These are phyloP conservation scores for Talaromyces wortmannii DNA, from an alignment of 495 filamentous ascomycete genomes.

Conservation along the genomic window DNA sequence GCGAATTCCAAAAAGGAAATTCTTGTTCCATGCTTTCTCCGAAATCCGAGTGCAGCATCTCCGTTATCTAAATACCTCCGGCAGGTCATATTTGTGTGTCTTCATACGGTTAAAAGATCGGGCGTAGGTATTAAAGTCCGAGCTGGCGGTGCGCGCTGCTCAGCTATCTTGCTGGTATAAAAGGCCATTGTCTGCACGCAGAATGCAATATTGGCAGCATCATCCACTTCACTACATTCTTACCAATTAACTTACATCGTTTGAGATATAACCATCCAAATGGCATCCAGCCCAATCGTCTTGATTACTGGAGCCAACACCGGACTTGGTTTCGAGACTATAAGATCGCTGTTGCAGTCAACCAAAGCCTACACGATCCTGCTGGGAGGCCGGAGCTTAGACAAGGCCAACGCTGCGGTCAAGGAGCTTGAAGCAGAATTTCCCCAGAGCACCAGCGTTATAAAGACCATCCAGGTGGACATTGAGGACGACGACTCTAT, in stretches of 20 bases:
- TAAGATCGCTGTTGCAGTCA: constrained; percentile 35
- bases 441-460: constrained; percentile 22
- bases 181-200: neutral
- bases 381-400: constrained; percentile 33
- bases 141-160: no score
- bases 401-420: constrained; percentile 39
- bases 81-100: no score
- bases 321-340: constrained; percentile 42
- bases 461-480: constrained; percentile 37
- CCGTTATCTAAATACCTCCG: no score
- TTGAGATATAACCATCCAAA: neutral
- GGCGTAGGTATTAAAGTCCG: no score
- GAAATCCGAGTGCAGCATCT: neutral
- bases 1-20: neutral
- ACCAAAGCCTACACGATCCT: constrained; percentile 37
- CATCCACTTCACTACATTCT: neutral
- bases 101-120: no score
- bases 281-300: constrained; percentile 6
- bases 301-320: constrained; percentile 33
- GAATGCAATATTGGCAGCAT: neutral
- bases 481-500: constrained; percentile 48
- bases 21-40: neutral
- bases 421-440: constrained; percentile 20
- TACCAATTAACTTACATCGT: no score
- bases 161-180: neutral